These are phyloP conservation scores for Curvularia eragrostidis DNA, from an alignment of 2,329 filamentous ascomycete species.

Conservation along the genomic window DNA sequence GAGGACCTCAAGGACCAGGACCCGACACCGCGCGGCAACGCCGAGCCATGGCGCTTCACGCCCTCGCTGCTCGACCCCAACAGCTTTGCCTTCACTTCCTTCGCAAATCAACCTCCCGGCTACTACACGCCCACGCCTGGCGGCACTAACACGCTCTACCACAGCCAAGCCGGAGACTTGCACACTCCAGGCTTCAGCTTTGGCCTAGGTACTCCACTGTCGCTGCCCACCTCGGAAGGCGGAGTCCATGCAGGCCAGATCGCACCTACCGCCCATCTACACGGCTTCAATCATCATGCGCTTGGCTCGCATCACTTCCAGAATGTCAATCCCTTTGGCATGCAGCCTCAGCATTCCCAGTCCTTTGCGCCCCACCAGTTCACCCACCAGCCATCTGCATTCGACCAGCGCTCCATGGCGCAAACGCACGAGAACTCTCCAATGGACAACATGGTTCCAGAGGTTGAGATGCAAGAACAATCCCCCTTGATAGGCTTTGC, in stretches of 20 bases:
- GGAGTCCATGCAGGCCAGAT: constrained; percentile 66
- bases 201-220: constrained; percentile 80
- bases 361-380: constrained; percentile 81
- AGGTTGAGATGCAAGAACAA: constrained; percentile 67
- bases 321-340: constrained; percentile 73
- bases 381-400: constrained; percentile 79
- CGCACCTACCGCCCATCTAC: constrained; percentile 59
- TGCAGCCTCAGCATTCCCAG: constrained; percentile 55
- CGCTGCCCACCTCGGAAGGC: constrained; percentile 75
- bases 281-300: constrained; percentile 66
- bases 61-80: constrained; percentile 87
- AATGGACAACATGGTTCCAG: constrained; percentile 62
- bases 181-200: constrained; percentile 80
- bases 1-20: constrained; percentile 75
- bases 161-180: constrained; percentile 82
- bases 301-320: constrained; percentile 58
- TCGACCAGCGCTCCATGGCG: constrained; percentile 72
- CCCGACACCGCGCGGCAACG: constrained; percentile 78
- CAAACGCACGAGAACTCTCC: constrained; percentile 70
- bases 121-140: constrained; percentile 91
- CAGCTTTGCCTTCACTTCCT: constrained; percentile 78
- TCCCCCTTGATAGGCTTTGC: constrained; percentile 67
- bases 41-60: constrained; percentile 86
- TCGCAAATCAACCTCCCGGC: constrained; percentile 78
- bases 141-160: constrained; percentile 79